Evolutionary conservation across 208 protist species (phyloP).

Genomic region (Crithidia bombi): DNA sequence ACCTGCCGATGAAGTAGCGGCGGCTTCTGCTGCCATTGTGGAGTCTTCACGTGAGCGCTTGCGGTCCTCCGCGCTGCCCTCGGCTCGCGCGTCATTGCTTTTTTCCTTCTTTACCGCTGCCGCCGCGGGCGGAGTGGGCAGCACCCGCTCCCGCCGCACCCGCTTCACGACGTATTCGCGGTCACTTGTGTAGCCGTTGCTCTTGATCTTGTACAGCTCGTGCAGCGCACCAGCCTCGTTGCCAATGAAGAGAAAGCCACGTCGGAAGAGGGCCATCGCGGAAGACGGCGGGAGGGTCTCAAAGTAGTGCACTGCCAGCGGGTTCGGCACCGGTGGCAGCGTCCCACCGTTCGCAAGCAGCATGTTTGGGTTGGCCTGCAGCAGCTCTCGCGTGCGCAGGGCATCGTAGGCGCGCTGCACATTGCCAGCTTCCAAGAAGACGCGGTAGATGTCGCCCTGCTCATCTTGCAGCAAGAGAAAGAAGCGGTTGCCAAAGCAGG

Average conservation of each 20-base stretch:
- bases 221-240: slow-evolving; percentile 95
- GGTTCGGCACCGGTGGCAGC: slow-evolving; percentile 50
- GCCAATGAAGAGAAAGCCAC: slow-evolving; percentile 96
- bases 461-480: slow-evolving; percentile 98
- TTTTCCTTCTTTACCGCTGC: background rate
- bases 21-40: background rate
- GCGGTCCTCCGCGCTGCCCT: slow-evolving; percentile 17
- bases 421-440: slow-evolving; percentile 75
- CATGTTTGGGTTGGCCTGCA: slow-evolving; percentile 35
- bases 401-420: slow-evolving; percentile 85
- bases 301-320: slow-evolving; percentile 95
- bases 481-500: slow-evolving; percentile 87
- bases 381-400: slow-evolving; percentile 43
- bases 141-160: slow-evolving; percentile 40
- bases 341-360: slow-evolving; percentile 17
- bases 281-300: slow-evolving; percentile 96
- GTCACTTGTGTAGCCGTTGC: slow-evolving; percentile 78
- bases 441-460: slow-evolving; percentile 97
- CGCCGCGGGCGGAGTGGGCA: slow-evolving; percentile 10
- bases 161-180: slow-evolving; percentile 75
- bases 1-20: too few species aligned
- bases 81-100: background rate
- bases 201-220: slow-evolving; percentile 92
- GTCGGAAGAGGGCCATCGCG: slow-evolving; percentile 91
- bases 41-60: slow-evolving; percentile 28